phyloP scores from a whole-genome alignment of 768 basidiomycete species.

The Suillus subluteus region DNA sequence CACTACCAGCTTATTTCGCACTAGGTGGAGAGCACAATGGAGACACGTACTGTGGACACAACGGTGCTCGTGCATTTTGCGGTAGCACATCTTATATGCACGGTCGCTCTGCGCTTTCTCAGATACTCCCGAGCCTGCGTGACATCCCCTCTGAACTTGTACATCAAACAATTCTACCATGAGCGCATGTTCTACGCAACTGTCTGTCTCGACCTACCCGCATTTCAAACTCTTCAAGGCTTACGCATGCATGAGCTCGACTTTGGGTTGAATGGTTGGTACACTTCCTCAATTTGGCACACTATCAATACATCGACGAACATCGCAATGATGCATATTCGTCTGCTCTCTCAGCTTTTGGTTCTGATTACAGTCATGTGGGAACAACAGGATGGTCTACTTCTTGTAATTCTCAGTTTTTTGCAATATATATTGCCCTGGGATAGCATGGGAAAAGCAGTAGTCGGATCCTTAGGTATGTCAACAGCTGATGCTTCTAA shows the following conservation, averaged over 20 bases:
- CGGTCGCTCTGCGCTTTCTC: constrained; percentile 50
- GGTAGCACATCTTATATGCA: constrained; percentile 55
- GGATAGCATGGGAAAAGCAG: constrained; percentile 24
- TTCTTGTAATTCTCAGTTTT: constrained; percentile 62
- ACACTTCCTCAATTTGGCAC: constrained; percentile 58
- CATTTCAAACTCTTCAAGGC: constrained; percentile 53
- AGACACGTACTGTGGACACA: constrained; percentile 63
- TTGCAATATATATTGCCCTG: constrained; percentile 52
- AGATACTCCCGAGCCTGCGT: constrained; percentile 42
- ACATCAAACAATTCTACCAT: constrained; percentile 65
- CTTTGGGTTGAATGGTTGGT: constrained; percentile 45
- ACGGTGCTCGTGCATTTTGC: constrained; percentile 56
- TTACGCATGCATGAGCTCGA: constrained; percentile 60
- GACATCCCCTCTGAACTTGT: constrained; percentile 52
- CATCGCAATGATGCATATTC: constrained; percentile 50
- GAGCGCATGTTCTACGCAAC: constrained; percentile 65
- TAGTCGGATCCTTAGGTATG: constrained; percentile 36
- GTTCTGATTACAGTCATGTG: constrained; percentile 63
- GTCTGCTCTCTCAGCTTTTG: constrained; percentile 58
- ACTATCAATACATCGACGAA: constrained; percentile 49
- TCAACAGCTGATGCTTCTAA: neutral
- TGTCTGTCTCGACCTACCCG: constrained; percentile 73
- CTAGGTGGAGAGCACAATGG: constrained; percentile 68
- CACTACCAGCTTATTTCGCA: constrained; percentile 16
- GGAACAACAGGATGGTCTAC: constrained; percentile 63